Percentiles rank a stretch among this genome's conserved stretches.
These are phyloP conservation scores for Rostrohypoxylon terebratum DNA, from an alignment of 495 filamentous ascomycete genomes.

Conservation along the genomic window DNA sequence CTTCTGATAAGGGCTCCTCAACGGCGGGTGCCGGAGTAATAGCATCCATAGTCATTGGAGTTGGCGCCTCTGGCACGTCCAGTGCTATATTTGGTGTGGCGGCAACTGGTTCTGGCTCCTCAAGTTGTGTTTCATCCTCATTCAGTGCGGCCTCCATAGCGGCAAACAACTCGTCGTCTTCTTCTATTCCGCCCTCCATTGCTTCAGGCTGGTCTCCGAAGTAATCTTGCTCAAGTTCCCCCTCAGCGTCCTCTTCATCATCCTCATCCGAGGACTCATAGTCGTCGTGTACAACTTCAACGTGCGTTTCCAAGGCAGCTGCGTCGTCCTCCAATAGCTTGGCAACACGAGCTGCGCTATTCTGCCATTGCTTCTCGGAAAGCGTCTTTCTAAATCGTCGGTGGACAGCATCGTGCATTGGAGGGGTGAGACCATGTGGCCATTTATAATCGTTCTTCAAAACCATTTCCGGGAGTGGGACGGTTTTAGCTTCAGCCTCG, in stretches of 20 bases:
- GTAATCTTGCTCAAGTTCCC: constrained; percentile 62
- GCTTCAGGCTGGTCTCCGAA: constrained; percentile 46
- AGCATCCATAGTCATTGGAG: constrained; percentile 53
- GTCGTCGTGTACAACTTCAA: constrained; percentile 63
- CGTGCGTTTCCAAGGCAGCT: constrained; percentile 58
- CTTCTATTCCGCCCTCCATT: constrained; percentile 40
- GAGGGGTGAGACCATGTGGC: constrained; percentile 92
- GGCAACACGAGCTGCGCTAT: constrained; percentile 85
- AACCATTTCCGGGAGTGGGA: constrained; percentile 73
- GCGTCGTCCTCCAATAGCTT: constrained; percentile 76
- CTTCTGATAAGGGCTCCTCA: constrained; percentile 56
- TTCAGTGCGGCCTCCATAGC: constrained; percentile 56
- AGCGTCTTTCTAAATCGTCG: constrained; percentile 87
- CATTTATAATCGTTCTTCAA: constrained; percentile 75
- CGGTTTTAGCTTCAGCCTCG: constrained; percentile 79
- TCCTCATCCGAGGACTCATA: constrained; percentile 61
- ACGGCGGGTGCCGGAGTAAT: constrained; percentile 45
- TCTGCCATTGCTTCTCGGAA: constrained; percentile 86
- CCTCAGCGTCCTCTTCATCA: constrained; percentile 68
- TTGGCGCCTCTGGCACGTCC: constrained; percentile 50
- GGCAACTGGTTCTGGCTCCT: constrained; percentile 31
- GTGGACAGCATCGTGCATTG: constrained; percentile 86
- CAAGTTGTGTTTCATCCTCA: constrained; percentile 50
- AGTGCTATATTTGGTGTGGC: constrained; percentile 51
- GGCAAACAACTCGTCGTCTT: constrained; percentile 55